phyloP scores from a whole-genome alignment of 2,329 filamentous ascomycete genomes.

The Trichocomaceae sp. region DNA sequence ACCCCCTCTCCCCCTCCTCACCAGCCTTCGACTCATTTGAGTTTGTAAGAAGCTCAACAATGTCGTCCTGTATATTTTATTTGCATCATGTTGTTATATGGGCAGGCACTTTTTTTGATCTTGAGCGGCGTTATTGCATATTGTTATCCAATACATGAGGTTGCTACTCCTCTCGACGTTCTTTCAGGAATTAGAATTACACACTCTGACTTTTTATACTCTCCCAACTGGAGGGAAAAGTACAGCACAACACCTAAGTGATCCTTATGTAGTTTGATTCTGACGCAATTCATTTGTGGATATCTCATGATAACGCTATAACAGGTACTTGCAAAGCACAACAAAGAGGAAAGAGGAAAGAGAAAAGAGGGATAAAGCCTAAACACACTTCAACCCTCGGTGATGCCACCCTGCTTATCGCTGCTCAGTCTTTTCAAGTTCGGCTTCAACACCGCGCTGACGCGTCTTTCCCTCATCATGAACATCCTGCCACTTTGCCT shows the following conservation, averaged over 20 bases:
- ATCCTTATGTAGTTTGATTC: too few relatives aligned
- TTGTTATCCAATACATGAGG: not conserved
- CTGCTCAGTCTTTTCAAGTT: slow-evolving; percentile 58
- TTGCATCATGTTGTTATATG: not conserved
- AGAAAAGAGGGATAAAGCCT: too few relatives aligned
- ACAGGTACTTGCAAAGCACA: not conserved
- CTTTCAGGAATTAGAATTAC: not conserved
- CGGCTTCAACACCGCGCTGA: slow-evolving; percentile 75
- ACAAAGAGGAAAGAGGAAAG: not conserved
- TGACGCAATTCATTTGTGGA: not conserved
- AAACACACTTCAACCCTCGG: not conserved
- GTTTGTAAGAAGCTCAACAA: too few relatives aligned
- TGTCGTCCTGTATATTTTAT: not conserved
- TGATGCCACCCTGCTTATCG: not conserved
- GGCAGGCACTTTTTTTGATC: not conserved
- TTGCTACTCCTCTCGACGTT: not conserved
- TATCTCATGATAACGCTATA: slow-evolving; percentile 3
- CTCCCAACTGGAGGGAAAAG: not conserved
- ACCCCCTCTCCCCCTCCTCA: too few relatives aligned
- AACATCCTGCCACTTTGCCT: slow-evolving; percentile 59
- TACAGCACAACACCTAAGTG: too few relatives aligned
- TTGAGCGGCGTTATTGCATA: not conserved
- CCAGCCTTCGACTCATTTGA: too few relatives aligned
- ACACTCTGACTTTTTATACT: not conserved
- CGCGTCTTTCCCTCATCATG: slow-evolving; percentile 79